Conservation (phyloP, 192 early-diverging fungal species). For the Spizellomyces sp. region DNA sequence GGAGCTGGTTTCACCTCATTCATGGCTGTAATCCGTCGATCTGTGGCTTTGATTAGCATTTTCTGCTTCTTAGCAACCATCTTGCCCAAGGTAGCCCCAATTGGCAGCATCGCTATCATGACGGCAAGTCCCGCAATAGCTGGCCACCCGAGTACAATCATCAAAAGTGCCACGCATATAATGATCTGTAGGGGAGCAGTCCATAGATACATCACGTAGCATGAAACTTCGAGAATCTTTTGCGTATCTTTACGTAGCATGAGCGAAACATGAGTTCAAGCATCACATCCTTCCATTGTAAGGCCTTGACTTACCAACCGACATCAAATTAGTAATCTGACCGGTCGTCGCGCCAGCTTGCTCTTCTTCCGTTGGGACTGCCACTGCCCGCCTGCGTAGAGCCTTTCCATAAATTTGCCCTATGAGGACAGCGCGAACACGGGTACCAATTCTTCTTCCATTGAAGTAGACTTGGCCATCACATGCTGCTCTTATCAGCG, state of each 20-base stretch:
- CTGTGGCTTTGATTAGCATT: conserved; percentile 64
- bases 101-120: conserved; percentile 52
- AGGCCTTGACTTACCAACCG: conserved; percentile 23
- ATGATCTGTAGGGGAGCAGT: conserved; percentile 31
- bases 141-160: conserved; percentile 76
- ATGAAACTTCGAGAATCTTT: conserved; percentile 40
- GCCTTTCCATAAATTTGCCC: conserved; percentile 51
- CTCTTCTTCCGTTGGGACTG: conserved; percentile 28
- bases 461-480: conserved; percentile 52
- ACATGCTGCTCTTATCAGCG: conserved; percentile 30
- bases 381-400: conserved; percentile 27
- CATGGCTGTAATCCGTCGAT: conserved; percentile 78
- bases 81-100: conserved; percentile 34
- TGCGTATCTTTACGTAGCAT: conserved; percentile 18
- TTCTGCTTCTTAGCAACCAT: conserved; percentile 50
- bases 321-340: conserved; percentile 41
- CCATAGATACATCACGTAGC: conserved; percentile 29
- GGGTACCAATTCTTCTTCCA: conserved; percentile 38
- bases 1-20: conserved; percentile 55
- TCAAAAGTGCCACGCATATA: conserved; percentile 70
- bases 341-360: conserved; percentile 36
- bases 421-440: conserved; percentile 45
- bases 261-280: neutral
- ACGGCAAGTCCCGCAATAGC: conserved; percentile 78
- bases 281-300: neutral